phyloP scores from a whole-genome alignment of 2,329 filamentous ascomycete species.

The Neofusicoccum ribis region DNA sequence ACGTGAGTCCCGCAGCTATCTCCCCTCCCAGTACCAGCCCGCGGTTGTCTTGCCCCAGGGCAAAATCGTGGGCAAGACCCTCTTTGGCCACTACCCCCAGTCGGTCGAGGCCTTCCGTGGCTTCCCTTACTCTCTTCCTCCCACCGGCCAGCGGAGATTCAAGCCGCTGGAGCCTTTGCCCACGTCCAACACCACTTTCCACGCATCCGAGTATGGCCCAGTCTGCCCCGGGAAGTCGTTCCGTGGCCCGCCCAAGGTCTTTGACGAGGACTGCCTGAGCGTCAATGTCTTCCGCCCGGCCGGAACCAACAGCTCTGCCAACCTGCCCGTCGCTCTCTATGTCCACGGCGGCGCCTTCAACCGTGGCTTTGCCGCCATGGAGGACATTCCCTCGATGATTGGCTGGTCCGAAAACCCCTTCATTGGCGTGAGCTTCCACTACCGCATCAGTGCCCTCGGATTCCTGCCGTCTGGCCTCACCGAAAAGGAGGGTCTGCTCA shows the following conservation, averaged over 20 bases:
- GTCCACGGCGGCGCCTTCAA: conserved; percentile 66
- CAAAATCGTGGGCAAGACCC: conserved; percentile 21
- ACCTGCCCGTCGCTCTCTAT: conserved; percentile 45
- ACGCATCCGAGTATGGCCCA: conserved; percentile 25
- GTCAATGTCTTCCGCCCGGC: conserved; percentile 27
- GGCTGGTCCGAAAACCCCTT: conserved; percentile 53
- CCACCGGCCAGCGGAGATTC: conserved; percentile 26
- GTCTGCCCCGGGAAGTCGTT: conserved; percentile 27
- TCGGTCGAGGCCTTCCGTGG: conserved; percentile 25
- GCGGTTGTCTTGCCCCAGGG: conserved; percentile 22
- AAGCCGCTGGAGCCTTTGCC: conserved; percentile 25
- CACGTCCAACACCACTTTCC: conserved; percentile 20
- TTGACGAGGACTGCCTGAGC: conserved; percentile 29
- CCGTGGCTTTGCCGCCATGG: conserved; percentile 37
- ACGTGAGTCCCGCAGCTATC: neutral
- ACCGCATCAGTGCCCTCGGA: conserved; percentile 25
- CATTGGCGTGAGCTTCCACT: conserved; percentile 50
- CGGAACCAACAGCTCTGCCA: conserved; percentile 11
- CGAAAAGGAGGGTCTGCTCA: conserved; percentile 34
- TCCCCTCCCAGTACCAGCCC: neutral
- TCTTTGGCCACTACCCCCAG: conserved; percentile 18
- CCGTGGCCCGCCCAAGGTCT: conserved; percentile 21
- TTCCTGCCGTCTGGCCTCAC: conserved; percentile 23
- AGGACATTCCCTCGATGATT: conserved; percentile 64
- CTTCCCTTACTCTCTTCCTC: conserved; percentile 26